These are phyloP conservation scores for Truncatella angustata DNA, from an alignment of 2,329 filamentous ascomycete genomes.

Conservation along the genomic window DNA sequence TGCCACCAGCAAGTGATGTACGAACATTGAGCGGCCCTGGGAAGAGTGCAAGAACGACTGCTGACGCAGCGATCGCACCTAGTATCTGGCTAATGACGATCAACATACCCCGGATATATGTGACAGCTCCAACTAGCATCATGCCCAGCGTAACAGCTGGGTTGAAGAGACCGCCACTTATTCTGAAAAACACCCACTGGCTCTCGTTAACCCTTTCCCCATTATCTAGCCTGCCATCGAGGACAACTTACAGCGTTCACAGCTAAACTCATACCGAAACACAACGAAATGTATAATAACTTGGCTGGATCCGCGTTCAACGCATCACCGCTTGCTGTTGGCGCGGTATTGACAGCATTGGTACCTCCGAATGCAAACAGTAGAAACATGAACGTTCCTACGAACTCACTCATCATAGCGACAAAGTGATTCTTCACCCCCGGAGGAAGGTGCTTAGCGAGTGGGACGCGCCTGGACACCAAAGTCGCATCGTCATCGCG, in stretches of 20 bases:
- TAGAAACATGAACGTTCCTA: slow-evolving; percentile 41
- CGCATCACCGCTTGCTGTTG: slow-evolving; percentile 7
- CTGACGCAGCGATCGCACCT: slow-evolving; percentile 23
- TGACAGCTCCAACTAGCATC: slow-evolving; percentile 9
- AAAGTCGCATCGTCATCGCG: background rate
- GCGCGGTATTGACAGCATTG: slow-evolving; percentile 21
- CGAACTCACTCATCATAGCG: slow-evolving; percentile 30
- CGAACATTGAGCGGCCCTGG: slow-evolving; percentile 38
- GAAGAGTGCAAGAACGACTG: slow-evolving; percentile 21
- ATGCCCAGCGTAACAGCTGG: slow-evolving; percentile 14
- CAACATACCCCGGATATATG: background rate
- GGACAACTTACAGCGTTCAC: slow-evolving; percentile 24
- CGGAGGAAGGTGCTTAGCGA: background rate
- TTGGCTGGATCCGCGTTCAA: background rate
- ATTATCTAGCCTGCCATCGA: background rate
- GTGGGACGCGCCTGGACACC: background rate
- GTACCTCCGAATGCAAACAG: slow-evolving; percentile 41
- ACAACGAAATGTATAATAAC: slow-evolving; percentile 28
- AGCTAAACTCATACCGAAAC: slow-evolving; percentile 29
- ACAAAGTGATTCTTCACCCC: slow-evolving; percentile 5
- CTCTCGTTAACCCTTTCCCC: background rate
- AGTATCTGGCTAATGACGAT: slow-evolving; percentile 10
- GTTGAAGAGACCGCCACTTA: slow-evolving; percentile 23
- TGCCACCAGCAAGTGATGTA: slow-evolving; percentile 41
- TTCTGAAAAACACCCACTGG: slow-evolving; percentile 34